Percentiles rank a stretch among this genome's conserved stretches.
Conservation (phyloP, 768 basidiomycete species). For the Termitomyces sp. region DNA sequence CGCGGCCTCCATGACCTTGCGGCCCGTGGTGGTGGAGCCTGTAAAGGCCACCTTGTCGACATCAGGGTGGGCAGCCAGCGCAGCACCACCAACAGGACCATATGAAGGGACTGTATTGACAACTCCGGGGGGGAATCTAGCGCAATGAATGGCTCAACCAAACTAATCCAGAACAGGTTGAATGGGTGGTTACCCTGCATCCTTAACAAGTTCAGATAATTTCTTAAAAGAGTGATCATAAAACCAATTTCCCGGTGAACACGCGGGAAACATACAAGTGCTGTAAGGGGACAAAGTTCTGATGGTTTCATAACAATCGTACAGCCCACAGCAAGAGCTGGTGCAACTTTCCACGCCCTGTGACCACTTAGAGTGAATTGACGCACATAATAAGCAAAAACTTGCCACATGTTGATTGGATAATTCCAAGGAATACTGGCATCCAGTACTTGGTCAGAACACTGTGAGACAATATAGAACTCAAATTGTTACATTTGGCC, state of each 20-base stretch:
- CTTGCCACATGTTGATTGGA: conserved; percentile 80
- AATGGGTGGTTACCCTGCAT: conserved; percentile 62
- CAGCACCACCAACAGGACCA: conserved; percentile 79
- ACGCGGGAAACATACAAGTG: conserved; percentile 46
- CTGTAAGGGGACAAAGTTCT: conserved; percentile 80
- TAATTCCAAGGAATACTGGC: conserved; percentile 90
- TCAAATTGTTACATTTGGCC: conserved; percentile 71
- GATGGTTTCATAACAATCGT: conserved; percentile 96
- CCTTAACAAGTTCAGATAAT: conserved; percentile 75
- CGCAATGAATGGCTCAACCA: neutral
- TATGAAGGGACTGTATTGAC: conserved; percentile 84
- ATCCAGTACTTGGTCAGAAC: neutral
- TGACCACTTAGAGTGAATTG: conserved; percentile 1
- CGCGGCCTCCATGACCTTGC: conserved; percentile 88
- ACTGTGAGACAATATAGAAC: neutral
- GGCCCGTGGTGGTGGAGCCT: conserved; percentile 84
- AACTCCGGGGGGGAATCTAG: conserved; percentile 86
- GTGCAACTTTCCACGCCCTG: conserved; percentile 90
- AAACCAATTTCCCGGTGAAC: neutral
- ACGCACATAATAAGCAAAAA: neutral
- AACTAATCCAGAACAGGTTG: neutral
- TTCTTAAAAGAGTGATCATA: conserved; percentile 38
- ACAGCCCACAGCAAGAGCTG: conserved; percentile 87
- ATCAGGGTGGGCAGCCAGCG: conserved; percentile 74
- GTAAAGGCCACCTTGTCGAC: conserved; percentile 97